Evolutionary conservation across 495 filamentous ascomycete species (phyloP).

Genomic region (Chaetomium fimeti): DNA sequence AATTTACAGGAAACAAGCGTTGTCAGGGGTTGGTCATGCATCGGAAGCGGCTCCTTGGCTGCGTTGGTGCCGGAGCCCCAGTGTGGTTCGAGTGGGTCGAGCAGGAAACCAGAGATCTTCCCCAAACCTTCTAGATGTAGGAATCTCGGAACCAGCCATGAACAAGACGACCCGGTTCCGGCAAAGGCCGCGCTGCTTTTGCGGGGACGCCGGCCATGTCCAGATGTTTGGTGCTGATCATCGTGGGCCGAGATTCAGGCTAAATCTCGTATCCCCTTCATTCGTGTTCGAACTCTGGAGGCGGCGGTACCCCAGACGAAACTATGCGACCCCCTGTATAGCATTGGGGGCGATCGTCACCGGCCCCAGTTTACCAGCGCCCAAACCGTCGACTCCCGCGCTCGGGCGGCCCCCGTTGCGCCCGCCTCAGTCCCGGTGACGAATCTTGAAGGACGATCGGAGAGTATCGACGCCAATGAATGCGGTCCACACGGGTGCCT

Average conservation of each 20-base stretch:
- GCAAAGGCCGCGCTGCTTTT: conserved; percentile 5
- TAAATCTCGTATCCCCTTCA: conserved; percentile 9
- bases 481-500: background rate
- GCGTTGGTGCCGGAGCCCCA: background rate
- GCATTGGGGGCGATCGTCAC: background rate
- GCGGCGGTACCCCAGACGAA: conserved; percentile 11
- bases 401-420: background rate
- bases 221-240: background rate
- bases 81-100: background rate
- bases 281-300: conserved; percentile 4
- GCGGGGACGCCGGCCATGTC: conserved; percentile 3
- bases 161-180: conserved; percentile 5
- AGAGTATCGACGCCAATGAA: background rate
- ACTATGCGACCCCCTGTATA: background rate
- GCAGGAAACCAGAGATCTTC: background rate
- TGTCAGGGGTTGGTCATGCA: conserved; percentile 10
- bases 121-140: conserved; percentile 9
- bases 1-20: conserved; percentile 14
- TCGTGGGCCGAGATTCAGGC: conserved; percentile 5
- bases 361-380: background rate
- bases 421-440: background rate
- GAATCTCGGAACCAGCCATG: conserved; percentile 14
- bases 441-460: background rate
- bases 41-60: conserved; percentile 2
- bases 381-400: conserved; percentile 3